Conservation (phyloP, 2,329 filamentous ascomycete genomes). For the Orbilia ellipsospora region DNA sequence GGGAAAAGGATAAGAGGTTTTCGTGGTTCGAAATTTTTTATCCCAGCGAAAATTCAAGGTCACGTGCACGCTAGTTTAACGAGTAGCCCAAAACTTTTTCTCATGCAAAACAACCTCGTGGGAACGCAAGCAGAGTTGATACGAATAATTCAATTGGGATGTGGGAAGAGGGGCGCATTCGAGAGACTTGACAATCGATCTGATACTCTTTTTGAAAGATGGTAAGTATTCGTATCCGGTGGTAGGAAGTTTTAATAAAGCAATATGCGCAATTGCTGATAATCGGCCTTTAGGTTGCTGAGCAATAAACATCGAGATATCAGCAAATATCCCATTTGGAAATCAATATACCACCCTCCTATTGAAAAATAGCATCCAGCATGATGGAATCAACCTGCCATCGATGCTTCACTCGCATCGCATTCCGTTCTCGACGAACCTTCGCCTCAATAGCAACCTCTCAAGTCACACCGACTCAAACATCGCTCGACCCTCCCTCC, state of each 20-base stretch:
- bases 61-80: conserved; percentile 41
- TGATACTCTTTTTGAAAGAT: background rate
- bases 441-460: conserved; percentile 50
- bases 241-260: background rate
- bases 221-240: background rate
- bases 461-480: conserved; percentile 8
- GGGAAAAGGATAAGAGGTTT: background rate
- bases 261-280: background rate
- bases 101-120: conserved; percentile 17
- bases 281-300: background rate
- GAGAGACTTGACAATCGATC: background rate
- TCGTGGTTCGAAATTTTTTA: conserved; percentile 18
- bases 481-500: background rate
- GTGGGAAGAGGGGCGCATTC: conserved; percentile 17
- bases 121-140: conserved; percentile 3
- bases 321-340: background rate
- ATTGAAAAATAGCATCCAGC: background rate
- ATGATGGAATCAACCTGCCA: conserved; percentile 48
- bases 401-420: conserved; percentile 52
- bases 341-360: no score
- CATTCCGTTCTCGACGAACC: conserved; percentile 35
- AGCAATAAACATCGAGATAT: background rate
- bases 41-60: conserved; percentile 1
- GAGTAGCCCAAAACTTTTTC: conserved; percentile 45
- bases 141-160: conserved; percentile 23